Evolutionary conservation across 176 grass and related monocot genomes (phyloP).

Genomic region (Bothriochloa decipiens): DNA sequence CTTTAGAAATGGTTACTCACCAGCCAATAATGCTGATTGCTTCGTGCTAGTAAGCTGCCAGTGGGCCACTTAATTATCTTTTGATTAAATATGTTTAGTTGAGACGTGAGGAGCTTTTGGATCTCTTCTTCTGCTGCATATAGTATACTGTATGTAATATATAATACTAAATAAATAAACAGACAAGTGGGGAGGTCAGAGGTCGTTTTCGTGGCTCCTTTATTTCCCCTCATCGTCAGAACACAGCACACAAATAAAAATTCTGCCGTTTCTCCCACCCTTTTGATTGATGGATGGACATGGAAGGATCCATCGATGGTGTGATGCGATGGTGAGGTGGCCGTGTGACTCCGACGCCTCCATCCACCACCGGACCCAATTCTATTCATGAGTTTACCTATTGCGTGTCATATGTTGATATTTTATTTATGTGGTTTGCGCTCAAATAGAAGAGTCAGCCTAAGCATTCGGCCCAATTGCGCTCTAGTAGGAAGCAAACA

Average conservation of each 20-base stretch:
- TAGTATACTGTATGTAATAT: no score
- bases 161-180: background rate
- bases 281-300: constrained; percentile 39
- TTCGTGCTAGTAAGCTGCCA: constrained; percentile 1
- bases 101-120: constrained; percentile 22
- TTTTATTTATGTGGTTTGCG: no score
- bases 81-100: constrained; percentile 14
- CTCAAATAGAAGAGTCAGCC: background rate
- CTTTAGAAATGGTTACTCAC: background rate
- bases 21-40: constrained; percentile 13
- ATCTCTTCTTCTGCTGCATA: constrained; percentile 9
- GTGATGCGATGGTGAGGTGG: constrained; percentile 25
- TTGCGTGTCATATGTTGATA: background rate
- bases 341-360: background rate
- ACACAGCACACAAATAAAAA: background rate
- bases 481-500: background rate
- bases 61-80: background rate
- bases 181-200: constrained; percentile 31
- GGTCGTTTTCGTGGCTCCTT: constrained; percentile 32
- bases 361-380: background rate
- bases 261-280: background rate
- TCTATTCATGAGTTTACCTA: background rate
- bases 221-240: constrained; percentile 4
- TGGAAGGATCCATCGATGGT: constrained; percentile 8
- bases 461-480: background rate